Percentiles rank a stretch among this genome's conserved stretches.
phyloP scores from a whole-genome alignment of 2,329 filamentous ascomycete genomes.

The Sporothrix sp. region DNA sequence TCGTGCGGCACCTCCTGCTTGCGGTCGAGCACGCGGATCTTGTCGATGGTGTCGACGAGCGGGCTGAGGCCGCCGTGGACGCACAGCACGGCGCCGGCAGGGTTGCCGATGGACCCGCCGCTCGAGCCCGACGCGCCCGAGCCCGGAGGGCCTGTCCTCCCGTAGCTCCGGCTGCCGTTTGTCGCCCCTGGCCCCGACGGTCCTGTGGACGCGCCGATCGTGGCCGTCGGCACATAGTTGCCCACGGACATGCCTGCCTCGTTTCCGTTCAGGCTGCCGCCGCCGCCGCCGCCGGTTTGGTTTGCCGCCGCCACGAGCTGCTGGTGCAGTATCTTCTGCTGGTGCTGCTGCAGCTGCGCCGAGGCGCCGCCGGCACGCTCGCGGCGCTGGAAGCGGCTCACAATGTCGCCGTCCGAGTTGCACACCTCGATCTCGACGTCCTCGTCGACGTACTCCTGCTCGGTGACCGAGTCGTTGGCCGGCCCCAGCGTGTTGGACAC shows the following conservation, averaged over 20 bases:
- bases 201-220: background rate
- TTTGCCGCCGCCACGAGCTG: constrained; percentile 9
- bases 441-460: constrained; percentile 46
- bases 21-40: constrained; percentile 86
- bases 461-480: constrained; percentile 36
- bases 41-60: constrained; percentile 85
- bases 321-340: constrained; percentile 20
- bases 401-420: constrained; percentile 70
- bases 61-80: constrained; percentile 92
- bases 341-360: constrained; percentile 18
- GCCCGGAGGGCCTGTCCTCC: constrained; percentile 56
- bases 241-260: constrained; percentile 15
- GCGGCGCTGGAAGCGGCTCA: constrained; percentile 50
- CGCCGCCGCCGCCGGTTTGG: constrained; percentile 1
- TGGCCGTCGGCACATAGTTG: constrained; percentile 8
- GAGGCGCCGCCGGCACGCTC: constrained; percentile 33
- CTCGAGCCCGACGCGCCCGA: constrained; percentile 67
- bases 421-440: constrained; percentile 91
- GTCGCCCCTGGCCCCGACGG: no score
- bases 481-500: constrained; percentile 55
- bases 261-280: no score
- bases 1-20: constrained; percentile 99
- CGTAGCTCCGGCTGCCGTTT: constrained; percentile 11
- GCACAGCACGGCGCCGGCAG: constrained; percentile 78
- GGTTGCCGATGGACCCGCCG: constrained; percentile 52